Evolutionary conservation across 805 yeast genomes (phyloP).

Genomic region (Saccharomycopsis vini): DNA sequence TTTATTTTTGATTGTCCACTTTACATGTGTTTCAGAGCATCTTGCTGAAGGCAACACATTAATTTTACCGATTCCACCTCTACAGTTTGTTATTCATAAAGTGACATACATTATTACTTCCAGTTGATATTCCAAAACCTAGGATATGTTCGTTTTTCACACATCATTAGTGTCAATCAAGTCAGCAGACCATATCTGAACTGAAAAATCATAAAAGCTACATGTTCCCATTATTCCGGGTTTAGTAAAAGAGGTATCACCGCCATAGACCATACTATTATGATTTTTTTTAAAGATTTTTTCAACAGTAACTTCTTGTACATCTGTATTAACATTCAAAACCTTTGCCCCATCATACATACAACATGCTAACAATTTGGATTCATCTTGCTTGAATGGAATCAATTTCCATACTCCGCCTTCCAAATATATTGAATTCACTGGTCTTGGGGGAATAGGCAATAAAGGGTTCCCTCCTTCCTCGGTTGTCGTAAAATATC

Average conservation of each 20-base stretch:
- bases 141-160: background rate
- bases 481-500: slow-evolving; percentile 38
- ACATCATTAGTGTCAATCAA: background rate
- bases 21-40: too few relatives aligned
- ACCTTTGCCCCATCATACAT: slow-evolving; percentile 94
- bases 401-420: slow-evolving; percentile 95
- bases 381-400: slow-evolving; percentile 39
- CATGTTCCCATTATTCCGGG: slow-evolving; percentile 55
- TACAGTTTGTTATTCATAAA: too few relatives aligned
- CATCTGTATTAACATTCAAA: slow-evolving; percentile 28
- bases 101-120: too few relatives aligned
- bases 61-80: too few relatives aligned
- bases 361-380: slow-evolving; percentile 65
- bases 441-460: slow-evolving; percentile 26
- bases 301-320: slow-evolving; percentile 20
- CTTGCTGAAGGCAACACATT: too few relatives aligned
- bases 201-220: slow-evolving; percentile 80
- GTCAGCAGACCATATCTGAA: slow-evolving; percentile 61
- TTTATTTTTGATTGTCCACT: too few relatives aligned
- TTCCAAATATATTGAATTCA: slow-evolving; percentile 49
- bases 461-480: slow-evolving; percentile 3
- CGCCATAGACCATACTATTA: slow-evolving; percentile 92
- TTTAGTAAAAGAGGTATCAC: slow-evolving; percentile 59
- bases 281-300: slow-evolving; percentile 59
- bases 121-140: too few relatives aligned